A percentile compares a stretch with the other conserved stretches of the same genome.
phyloP scores from a whole-genome alignment of 2,329 filamentous ascomycete species.

The Claviceps arundinis region DNA sequence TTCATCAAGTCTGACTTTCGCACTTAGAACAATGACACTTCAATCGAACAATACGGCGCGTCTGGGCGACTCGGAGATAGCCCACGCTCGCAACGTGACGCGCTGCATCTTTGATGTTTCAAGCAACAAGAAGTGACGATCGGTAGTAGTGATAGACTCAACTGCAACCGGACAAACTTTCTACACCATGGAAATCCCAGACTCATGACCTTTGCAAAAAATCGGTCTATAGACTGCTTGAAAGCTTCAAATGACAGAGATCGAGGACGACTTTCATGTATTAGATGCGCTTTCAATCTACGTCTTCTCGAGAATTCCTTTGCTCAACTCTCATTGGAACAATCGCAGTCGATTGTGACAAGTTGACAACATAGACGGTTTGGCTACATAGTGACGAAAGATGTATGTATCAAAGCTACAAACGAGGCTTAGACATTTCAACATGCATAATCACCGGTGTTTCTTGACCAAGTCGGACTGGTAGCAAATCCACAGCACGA shows the following conservation, averaged over 20 bases:
- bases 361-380: too few species aligned
- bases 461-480: too few species aligned
- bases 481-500: constrained; percentile 29
- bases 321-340: too few species aligned
- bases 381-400: too few species aligned
- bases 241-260: constrained; percentile 52
- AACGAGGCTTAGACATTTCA: too few species aligned
- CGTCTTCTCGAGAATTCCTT: too few species aligned
- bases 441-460: too few species aligned
- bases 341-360: too few species aligned
- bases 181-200: constrained; percentile 22
- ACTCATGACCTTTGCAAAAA: constrained; percentile 11
- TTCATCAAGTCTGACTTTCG: constrained; percentile 52
- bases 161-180: constrained; percentile 40
- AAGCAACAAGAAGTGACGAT: constrained; percentile 52
- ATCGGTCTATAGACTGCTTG: constrained; percentile 50
- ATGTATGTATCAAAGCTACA: too few species aligned
- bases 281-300: constrained; percentile 27
- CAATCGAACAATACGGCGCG: constrained; percentile 36
- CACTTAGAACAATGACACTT: constrained; percentile 57
- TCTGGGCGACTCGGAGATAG: constrained; percentile 44
- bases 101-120: constrained; percentile 63
- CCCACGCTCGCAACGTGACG: constrained; percentile 61
- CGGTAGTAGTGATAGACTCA: constrained; percentile 30
- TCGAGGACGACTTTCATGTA: constrained; percentile 58